Base-by-base conservation (phyloP, 1,284 basidiomycete genomes). In the Malassezia psittaci region DNA sequence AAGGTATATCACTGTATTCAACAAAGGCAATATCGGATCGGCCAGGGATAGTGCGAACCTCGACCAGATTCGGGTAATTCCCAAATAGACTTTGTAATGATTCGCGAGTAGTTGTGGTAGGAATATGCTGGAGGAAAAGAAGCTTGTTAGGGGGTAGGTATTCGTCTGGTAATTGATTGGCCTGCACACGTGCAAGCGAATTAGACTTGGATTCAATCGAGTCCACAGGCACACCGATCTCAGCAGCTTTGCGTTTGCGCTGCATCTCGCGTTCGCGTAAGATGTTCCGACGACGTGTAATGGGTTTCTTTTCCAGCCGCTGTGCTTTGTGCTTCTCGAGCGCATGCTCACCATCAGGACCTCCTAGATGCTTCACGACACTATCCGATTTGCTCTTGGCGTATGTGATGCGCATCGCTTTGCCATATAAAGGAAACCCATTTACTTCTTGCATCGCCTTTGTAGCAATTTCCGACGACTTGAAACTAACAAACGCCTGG, bases 71-170 rank as follows among this genome's bases (percentile, higher is more conserved):
- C 21, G 66, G 48, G 34, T 55, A 69, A 54, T 61, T 56, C 15
- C 62, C 62, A 52, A 74, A 74, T 2, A 74, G 46, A 29, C 51
- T 52, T 33, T 70, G 65, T 34, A 74, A 54, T 38, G 66, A 62
- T 29, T 63, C 66, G 38, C 63, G 61, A 39, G 60, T 59, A 2
- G 67, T 62, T 13, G 52, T 51, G 0, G 59, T 59, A 3, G 72
- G 71, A 18, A 74, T 61, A 35, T 68, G 66, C 78, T 99, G 93
- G 63, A 98, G 76, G 81, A 99, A 99, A 53, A 99, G 82, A 77
- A 96, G 93, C 76, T 90, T 90, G 85, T 99, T 98, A 33, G 93
- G 93, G 4, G 94, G 94, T 8, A 98, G 82, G 77, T 98, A 98
- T 77, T 98, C 93, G 85, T 99, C 93, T 33, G 94, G 91, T 87